These are phyloP conservation scores for Breviolum minutum DNA, from an alignment of 73 alveolate species.

Conservation along the genomic window DNA sequence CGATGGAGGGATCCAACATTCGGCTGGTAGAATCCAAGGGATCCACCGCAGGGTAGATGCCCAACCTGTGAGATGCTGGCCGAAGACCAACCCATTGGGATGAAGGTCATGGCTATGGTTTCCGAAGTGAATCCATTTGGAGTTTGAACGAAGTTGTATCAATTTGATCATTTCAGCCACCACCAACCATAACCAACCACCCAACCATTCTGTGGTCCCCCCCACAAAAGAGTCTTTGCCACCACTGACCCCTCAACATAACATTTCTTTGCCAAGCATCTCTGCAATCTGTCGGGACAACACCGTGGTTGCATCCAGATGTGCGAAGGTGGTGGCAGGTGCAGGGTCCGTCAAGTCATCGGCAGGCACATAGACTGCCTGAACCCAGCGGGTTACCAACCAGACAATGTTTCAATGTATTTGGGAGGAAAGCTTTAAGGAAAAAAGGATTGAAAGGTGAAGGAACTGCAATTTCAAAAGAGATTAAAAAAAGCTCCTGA, in stretches of 20 bases:
- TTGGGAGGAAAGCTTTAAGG: too few species aligned
- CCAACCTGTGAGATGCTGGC: slow-evolving; percentile 98
- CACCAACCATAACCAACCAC: background rate
- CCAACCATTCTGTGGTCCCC: background rate
- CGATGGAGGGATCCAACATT: slow-evolving; percentile 98
- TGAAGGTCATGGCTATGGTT: background rate
- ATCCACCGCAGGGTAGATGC: slow-evolving; percentile 99
- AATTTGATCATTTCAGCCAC: too few species aligned
- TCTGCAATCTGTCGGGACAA: slow-evolving; percentile 77
- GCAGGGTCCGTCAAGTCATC: slow-evolving; percentile 99
- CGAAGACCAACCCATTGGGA: too few species aligned
- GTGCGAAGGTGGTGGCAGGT: slow-evolving; percentile 99
- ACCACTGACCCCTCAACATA: background rate
- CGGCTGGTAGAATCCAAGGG: slow-evolving; percentile 99
- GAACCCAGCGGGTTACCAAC: background rate
- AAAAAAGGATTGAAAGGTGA: too few species aligned
- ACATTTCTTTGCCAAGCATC: background rate
- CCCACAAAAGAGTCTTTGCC: background rate
- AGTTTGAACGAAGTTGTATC: too few species aligned
- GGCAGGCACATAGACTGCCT: slow-evolving; percentile 99
- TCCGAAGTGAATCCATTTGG: too few species aligned
- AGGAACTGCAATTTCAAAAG: too few species aligned
- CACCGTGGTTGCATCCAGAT: slow-evolving; percentile 99
- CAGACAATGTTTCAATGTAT: background rate
- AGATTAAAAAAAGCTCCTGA: too few species aligned